Percentiles rank a stretch among this genome's conserved stretches.
Conservation (phyloP, 2,329 filamentous ascomycete genomes). For the Neofusicoccum cordaticola region DNA sequence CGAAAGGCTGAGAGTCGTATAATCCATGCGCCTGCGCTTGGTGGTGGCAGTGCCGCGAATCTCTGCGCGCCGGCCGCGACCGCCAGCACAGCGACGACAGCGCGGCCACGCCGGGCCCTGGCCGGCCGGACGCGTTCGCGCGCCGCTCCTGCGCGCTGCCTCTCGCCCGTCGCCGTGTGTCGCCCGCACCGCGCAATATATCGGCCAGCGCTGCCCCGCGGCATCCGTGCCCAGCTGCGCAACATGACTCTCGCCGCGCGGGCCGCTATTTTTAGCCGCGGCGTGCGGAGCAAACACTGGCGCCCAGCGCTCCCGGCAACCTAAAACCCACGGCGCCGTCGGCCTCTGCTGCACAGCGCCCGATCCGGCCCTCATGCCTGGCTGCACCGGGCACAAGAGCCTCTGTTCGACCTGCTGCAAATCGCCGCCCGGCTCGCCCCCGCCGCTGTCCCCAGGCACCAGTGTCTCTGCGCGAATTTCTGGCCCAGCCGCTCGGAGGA, state of each 20-base stretch:
- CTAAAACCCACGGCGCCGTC: neutral
- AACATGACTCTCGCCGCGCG: neutral
- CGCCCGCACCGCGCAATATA: neutral
- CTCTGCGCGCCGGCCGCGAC: too few species aligned
- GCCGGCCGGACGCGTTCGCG: neutral
- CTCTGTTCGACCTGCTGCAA: constrained; percentile 8
- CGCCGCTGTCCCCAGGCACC: neutral
- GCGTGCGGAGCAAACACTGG: constrained; percentile 5
- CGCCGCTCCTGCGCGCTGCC: neutral
- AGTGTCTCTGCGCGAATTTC: constrained; percentile 1
- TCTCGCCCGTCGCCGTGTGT: neutral
- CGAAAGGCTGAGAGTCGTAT: constrained; percentile 2
- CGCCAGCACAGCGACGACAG: too few species aligned
- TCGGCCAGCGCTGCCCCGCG: neutral
- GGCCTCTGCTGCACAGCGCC: neutral
- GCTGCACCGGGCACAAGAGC: neutral
- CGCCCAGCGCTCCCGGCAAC: neutral
- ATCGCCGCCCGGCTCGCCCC: neutral
- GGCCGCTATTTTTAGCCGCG: constrained; percentile 6
- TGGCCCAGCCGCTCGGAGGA: neutral
- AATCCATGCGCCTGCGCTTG: neutral
- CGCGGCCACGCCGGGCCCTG: too few species aligned
- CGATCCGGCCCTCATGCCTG: neutral
- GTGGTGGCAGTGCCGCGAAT: constrained; percentile 6
- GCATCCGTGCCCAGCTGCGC: neutral